Base-by-base conservation (phyloP, 139 green algal genomes). In the Edaphochlamys debaryana region DNA sequence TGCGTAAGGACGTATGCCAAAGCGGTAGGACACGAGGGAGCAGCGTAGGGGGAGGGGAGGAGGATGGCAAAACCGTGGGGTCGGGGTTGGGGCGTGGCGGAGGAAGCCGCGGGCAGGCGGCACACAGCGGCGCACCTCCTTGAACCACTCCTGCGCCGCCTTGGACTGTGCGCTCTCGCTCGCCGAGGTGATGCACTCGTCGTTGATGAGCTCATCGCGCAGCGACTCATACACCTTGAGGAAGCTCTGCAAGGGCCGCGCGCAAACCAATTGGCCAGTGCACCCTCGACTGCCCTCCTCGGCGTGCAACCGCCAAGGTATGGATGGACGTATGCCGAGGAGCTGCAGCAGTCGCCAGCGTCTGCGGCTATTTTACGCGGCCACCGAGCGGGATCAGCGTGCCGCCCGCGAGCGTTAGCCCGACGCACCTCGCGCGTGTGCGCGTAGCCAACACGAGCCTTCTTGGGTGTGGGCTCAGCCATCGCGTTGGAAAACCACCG, bases 121-220 rank as follows among this genome's bases (percentile, higher is more conserved):
- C 17, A 9, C 9, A 19, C 22, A 8, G 69, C 32, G 11, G 69
- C 77, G 30, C 56, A 97, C 94, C 93, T 95, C 87, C 58, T 90
- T 84, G 45, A 98, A 88, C 91, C 93, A 98, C 4, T 93, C 83
- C 52, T 88, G 84, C 0, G 92, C 87, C 41, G 88, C 88, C 37
- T 92, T 74, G 0, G 77, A 36, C 56, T 37, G 94, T 90, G 67
- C 92, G 93, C 7, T 72, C 86, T 27, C 73, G 84, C 3, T 95
- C 68, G 67, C 95, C 29, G 4, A 79, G 2, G 77, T 50, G 1
- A 83, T n/a, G 62, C 77, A 75, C 36, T 83, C 66, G 58, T 97
- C 94, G 37, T 90, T 67, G 4, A 97, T 42, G 3, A 98, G 86
- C 87, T 97, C 94, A 36, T 95, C 92, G 1, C 91, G 77, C 52